phyloP scores from a whole-genome alignment of 352 stramenopile species.

The Pythium chondricola region DNA sequence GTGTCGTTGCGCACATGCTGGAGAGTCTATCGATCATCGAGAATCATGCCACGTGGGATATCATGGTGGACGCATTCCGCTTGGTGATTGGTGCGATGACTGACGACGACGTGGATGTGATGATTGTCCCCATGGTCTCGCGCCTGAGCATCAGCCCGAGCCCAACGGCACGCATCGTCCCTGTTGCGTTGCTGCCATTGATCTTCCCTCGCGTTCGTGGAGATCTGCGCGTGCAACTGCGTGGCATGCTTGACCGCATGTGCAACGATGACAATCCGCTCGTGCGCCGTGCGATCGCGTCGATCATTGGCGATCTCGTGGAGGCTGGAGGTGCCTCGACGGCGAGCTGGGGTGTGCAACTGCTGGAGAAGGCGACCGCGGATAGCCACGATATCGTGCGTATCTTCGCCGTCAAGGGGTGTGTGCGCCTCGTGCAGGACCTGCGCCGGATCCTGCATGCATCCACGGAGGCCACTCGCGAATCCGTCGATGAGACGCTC shows the following conservation, averaged over 20 bases:
- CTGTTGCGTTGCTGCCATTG: slow-evolving; percentile 68
- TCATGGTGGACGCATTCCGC: slow-evolving; percentile 82
- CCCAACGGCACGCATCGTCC: slow-evolving; percentile 77
- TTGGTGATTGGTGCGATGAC: slow-evolving; percentile 60
- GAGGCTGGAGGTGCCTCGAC: slow-evolving; percentile 38
- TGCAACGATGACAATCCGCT: slow-evolving; percentile 83
- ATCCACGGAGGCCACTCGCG: slow-evolving; percentile 9
- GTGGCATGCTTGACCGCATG: slow-evolving; percentile 84
- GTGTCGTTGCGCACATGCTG: slow-evolving; percentile 73
- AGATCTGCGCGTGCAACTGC: slow-evolving; percentile 74
- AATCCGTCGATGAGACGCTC: slow-evolving; percentile 28
- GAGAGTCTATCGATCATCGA: slow-evolving; percentile 87
- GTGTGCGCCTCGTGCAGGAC: slow-evolving; percentile 62
- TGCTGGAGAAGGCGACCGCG: slow-evolving; percentile 73
- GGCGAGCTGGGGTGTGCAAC: slow-evolving; percentile 63
- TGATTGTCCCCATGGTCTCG: slow-evolving; percentile 76
- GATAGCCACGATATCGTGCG: slow-evolving; percentile 86
- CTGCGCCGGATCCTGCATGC: slow-evolving; percentile 39
- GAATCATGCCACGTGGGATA: slow-evolving; percentile 85
- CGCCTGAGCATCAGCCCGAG: slow-evolving; percentile 80
- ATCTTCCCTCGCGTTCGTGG: slow-evolving; percentile 64
- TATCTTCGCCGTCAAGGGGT: slow-evolving; percentile 83
- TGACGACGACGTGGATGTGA: slow-evolving; percentile 44
- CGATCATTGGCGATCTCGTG: slow-evolving; percentile 76
- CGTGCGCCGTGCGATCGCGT: slow-evolving; percentile 75